A percentile compares a stretch with the other conserved stretches of the same genome.
Conservation (phyloP, 345 rosid genomes). For the Aegle marmelos region DNA sequence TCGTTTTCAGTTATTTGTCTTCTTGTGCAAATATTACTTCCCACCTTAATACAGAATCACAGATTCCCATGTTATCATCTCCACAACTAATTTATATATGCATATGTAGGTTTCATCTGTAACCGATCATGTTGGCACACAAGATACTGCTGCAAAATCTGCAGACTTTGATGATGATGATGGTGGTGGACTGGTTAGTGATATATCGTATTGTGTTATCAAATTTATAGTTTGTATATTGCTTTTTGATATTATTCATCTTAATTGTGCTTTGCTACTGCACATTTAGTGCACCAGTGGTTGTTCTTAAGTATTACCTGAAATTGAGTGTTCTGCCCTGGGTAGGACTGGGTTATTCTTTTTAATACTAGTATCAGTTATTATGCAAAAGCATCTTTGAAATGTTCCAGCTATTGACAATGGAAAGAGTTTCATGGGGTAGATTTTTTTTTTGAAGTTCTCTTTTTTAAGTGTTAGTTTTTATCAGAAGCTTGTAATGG, state of each 20-base stretch:
- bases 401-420: background rate
- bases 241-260: background rate
- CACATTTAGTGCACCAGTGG: background rate
- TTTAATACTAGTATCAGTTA: background rate
- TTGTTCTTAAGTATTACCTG: conserved; percentile 5
- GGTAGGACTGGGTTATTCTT: background rate
- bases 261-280: background rate
- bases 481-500: background rate
- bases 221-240: background rate
- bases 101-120: conserved; percentile 76
- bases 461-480: background rate
- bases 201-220: background rate
- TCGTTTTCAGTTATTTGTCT: background rate
- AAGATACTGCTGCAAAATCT: conserved; percentile 71
- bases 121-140: conserved; percentile 77
- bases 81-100: conserved; percentile 8
- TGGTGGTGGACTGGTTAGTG: conserved; percentile 89
- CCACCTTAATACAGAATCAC: background rate
- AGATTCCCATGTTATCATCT: background rate
- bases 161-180: conserved; percentile 97
- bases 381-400: background rate
- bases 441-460: background rate
- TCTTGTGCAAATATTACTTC: background rate
- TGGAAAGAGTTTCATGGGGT: background rate
- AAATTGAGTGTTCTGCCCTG: background rate